Evolutionary conservation across 208 protist species (phyloP), one percentile per base, ranked within the genome.

Genomic region (Trypanosoma rangeli): DNA sequence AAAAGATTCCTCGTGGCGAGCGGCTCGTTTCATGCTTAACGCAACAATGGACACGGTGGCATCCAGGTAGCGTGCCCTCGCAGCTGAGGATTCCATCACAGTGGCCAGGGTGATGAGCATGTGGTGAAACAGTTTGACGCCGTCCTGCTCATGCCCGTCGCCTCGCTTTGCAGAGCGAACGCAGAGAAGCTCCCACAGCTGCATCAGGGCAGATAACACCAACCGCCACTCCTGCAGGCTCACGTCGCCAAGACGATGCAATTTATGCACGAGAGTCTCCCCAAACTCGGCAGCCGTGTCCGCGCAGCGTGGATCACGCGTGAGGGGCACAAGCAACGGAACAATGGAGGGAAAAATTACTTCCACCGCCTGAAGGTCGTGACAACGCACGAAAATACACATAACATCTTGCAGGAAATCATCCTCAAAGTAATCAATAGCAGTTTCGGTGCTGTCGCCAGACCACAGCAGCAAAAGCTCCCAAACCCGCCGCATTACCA

Each of bases 181-280:
- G 46, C 87, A 92, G 39, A 91, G 83, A 54, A 96, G 83, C 74
- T 93, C 87, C 92, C 92, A 96, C 50, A 80, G 82, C 79, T 89
- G 79, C 67, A 93, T 63, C 29, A 89, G 59, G 0, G 92, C 79
- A 2, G 55, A 70, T 13, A 91, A 58, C n/a, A 93, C 78, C n/a
- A 91, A 73, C 18, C 63, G 57, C 37, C 93, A 69, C 66, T 94
- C 91, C 46, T 70, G 67, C 20, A 81, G 78, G 33, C 75, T 86
- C 10, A 87, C 73, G 65, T 94, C 79, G 33, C 64, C 68, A 44
- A 92, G 22, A 20, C 59, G 26, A 0, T 57, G 35, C 48, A 94
- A 56, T 57, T 90, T 93, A 49, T 92, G 79, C 56, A 92, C 79
- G 57, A 96, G 75, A 12, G 85, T 89, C 0, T 81, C 88, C 55